A percentile compares a stretch with the other conserved stretches of the same genome.
Evolutionary conservation across 108 stramenopile genomes (phyloP).

Genomic region (Nitzschia sp.): DNA sequence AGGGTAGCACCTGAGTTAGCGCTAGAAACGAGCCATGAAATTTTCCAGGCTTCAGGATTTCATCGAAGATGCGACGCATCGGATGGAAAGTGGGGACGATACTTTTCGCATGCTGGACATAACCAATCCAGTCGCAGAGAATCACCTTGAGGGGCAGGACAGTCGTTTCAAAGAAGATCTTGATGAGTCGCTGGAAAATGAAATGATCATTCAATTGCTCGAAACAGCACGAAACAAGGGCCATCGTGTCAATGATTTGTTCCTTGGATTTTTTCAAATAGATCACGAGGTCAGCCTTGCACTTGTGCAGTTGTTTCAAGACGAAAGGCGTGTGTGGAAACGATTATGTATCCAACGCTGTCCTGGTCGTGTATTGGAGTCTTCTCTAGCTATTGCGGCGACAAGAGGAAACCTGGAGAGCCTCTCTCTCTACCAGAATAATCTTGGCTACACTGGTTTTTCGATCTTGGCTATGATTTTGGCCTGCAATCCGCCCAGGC

Average conservation of each 20-base stretch:
- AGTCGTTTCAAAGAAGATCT: not conserved
- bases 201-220: conserved; percentile 2
- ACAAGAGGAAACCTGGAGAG: not conserved
- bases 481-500: conserved; percentile 1
- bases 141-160: conserved; percentile 2
- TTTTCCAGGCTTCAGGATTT: not conserved
- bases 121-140: conserved; percentile 4
- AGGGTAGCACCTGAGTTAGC: too few relatives aligned
- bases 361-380: not conserved
- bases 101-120: not conserved
- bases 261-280: conserved; percentile 4
- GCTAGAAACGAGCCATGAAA: not conserved
- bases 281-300: conserved; percentile 2
- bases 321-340: not conserved
- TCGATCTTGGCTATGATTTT: conserved; percentile 1
- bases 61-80: not conserved
- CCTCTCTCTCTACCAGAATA: conserved; percentile 10
- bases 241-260: not conserved
- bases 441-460: conserved; percentile 4
- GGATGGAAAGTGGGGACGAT: not conserved
- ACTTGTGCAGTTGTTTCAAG: not conserved
- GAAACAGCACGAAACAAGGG: not conserved
- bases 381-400: not conserved
- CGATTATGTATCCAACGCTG: not conserved
- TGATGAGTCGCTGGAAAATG: conserved; percentile 1